Conservation (phyloP, 1,284 basidiomycete genomes). For the Phellinidium pouzarii region DNA sequence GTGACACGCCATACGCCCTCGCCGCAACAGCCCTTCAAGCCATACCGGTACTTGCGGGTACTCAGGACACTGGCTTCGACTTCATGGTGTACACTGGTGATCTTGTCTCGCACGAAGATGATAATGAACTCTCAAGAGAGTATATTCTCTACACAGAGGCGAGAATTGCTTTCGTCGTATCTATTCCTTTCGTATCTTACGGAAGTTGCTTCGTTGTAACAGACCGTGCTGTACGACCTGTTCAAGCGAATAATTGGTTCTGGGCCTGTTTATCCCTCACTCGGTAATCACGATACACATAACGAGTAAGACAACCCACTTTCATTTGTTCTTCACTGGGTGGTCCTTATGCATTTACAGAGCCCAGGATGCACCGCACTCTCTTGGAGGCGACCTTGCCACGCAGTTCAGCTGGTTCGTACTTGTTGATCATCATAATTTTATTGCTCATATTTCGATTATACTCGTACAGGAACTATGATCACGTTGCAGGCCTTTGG, state of each 20-base stretch:
- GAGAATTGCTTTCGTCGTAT: conserved; percentile 2
- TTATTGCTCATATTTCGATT: neutral
- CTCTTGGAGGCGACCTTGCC: conserved; percentile 45
- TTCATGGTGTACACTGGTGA: conserved; percentile 74
- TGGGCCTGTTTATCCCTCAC: conserved; percentile 62
- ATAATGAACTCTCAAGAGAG: neutral
- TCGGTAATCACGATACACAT: conserved; percentile 76
- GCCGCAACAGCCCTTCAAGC: conserved; percentile 56
- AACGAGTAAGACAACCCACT: conserved; percentile 39
- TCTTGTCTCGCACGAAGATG: conserved; percentile 51
- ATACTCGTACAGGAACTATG: conserved; percentile 52
- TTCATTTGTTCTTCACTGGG: neutral
- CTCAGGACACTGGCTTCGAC: conserved; percentile 52
- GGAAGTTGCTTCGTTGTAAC: conserved; percentile 4
- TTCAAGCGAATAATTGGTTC: conserved; percentile 54
- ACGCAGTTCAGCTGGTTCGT: conserved; percentile 59
- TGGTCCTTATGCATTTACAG: conserved; percentile 27
- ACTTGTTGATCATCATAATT: conserved; percentile 12
- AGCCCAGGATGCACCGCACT: conserved; percentile 58
- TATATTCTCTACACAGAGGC: conserved; percentile 41
- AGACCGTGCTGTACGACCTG: conserved; percentile 61
- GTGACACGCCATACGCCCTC: conserved; percentile 66
- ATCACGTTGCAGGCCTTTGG: conserved; percentile 67
- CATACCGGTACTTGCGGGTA: conserved; percentile 62
- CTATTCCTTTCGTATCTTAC: neutral